Base-by-base conservation (phyloP, 768 basidiomycete genomes). In the Hortiboletus campestris region DNA sequence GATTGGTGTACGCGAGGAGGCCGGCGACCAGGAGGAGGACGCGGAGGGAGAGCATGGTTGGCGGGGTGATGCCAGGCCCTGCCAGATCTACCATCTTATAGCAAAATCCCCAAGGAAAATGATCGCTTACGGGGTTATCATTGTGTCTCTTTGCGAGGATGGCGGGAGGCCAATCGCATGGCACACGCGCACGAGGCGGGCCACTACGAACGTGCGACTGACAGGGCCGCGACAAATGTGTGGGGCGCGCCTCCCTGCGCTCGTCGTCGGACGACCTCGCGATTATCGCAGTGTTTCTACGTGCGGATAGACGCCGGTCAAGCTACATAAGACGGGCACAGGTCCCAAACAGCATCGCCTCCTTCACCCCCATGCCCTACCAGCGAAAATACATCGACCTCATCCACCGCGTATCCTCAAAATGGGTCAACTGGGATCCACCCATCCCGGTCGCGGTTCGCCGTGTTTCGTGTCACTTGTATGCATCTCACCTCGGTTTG, bases 381-480 rank as follows among this genome's bases (percentile, higher is more conserved):
- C 56, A 63, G 4, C 66, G 75, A 46, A 75, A 75, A 47, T 76
- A 66, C 60, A 55, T 67, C 43, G 75, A 75, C 39, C 71, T 75
- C n/a, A 70, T 75, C 45, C 64, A 31, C 1, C 41, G 53, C 0
- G 59, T 48, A 5, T 67, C 72, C 28, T 70, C 72, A 5, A 75
- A 74, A 58, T 76, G 73, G 74, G 72, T 62, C 43, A 75, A 68
- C 54, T 76, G 71, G 72, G 72, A 75, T 13, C 75, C 74, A 0
- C 70, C 72, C 39, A 65, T 64, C 42, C 63, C 63, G 10, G 58
- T 76, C 39, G 57, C 68, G 63, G 74, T 73, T 17, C 46, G 64
- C 42, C 17, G 39, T 41, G 29, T 50, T 34, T 46, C 54, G 28
- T 19, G 2, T n/a, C 17, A 35, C 4, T n/a, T 8, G 31, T n/a